phyloP scores from a whole-genome alignment of 1,139 yeast species.

The Nakaseomyces sp. region DNA sequence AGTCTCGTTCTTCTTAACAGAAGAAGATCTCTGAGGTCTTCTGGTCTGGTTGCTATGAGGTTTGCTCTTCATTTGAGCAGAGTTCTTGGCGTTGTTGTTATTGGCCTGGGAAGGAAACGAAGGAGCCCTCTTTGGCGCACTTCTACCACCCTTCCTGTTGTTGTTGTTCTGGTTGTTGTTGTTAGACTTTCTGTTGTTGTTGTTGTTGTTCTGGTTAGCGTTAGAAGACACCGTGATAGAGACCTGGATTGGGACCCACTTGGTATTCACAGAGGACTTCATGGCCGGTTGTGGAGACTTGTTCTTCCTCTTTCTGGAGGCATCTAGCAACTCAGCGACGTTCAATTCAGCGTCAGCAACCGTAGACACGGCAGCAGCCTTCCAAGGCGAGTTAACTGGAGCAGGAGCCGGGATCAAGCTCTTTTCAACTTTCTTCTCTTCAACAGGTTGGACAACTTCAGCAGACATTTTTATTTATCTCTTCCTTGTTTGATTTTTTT shows the following conservation, averaged over 20 bases:
- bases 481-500: background rate
- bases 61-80: background rate
- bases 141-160: slow-evolving; percentile 4
- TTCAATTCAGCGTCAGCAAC: slow-evolving; percentile 22
- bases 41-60: background rate
- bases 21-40: background rate
- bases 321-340: slow-evolving; percentile 17
- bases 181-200: slow-evolving; percentile 9
- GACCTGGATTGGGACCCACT: slow-evolving; percentile 86
- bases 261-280: slow-evolving; percentile 59
- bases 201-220: slow-evolving; percentile 11
- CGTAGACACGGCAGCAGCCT: slow-evolving; percentile 31
- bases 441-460: slow-evolving; percentile 4
- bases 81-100: background rate
- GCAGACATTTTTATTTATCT: slow-evolving; percentile 6
- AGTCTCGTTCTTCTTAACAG: slow-evolving; percentile 1
- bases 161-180: slow-evolving; percentile 6
- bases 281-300: slow-evolving; percentile 27
- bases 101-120: background rate
- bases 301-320: slow-evolving; percentile 17
- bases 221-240: slow-evolving; percentile 38
- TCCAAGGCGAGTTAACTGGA: slow-evolving; percentile 68
- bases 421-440: slow-evolving; percentile 10
- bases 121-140: slow-evolving; percentile 2
- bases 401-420: slow-evolving; percentile 67